Conservation (phyloP, 1,284 basidiomycete species). For the Sanghuangporus weigelae region DNA sequence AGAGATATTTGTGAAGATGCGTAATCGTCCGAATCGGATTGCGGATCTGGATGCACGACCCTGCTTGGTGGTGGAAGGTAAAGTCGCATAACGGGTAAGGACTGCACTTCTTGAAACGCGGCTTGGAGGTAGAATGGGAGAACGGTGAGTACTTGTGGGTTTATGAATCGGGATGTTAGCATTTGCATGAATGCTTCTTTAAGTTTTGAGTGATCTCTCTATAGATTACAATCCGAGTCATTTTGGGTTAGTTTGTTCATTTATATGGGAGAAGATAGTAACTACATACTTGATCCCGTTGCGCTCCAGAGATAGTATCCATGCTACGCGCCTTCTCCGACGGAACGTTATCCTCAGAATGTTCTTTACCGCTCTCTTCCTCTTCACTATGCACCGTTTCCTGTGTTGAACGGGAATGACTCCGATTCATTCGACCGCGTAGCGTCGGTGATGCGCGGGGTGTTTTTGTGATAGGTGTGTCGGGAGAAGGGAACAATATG, state of each 20-base stretch:
- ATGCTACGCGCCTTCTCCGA: slow-evolving; percentile 7
- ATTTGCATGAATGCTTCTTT: slow-evolving; percentile 63
- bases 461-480: slow-evolving; percentile 26
- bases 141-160: slow-evolving; percentile 49
- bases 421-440: background rate
- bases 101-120: slow-evolving; percentile 49
- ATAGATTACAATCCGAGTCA: slow-evolving; percentile 28
- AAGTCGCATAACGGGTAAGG: slow-evolving; percentile 47
- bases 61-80: slow-evolving; percentile 48
- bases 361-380: background rate
- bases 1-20: background rate
- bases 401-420: slow-evolving; percentile 3
- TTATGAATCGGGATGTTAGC: slow-evolving; percentile 54
- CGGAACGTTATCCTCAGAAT: background rate
- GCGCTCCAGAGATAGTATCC: slow-evolving; percentile 15
- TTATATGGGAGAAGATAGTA: background rate
- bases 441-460: slow-evolving; percentile 16
- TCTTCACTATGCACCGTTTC: background rate
- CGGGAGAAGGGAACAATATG: slow-evolving; percentile 55
- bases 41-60: background rate
- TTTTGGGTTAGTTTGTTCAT: background rate
- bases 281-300: slow-evolving; percentile 12
- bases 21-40: background rate
- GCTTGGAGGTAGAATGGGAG: slow-evolving; percentile 65
- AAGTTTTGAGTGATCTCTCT: slow-evolving; percentile 58